Evolutionary conservation across 768 basidiomycete genomes (phyloP), one percentile per base, ranked within the genome.

Genomic region (Phlebiopsis flavidoalba): DNA sequence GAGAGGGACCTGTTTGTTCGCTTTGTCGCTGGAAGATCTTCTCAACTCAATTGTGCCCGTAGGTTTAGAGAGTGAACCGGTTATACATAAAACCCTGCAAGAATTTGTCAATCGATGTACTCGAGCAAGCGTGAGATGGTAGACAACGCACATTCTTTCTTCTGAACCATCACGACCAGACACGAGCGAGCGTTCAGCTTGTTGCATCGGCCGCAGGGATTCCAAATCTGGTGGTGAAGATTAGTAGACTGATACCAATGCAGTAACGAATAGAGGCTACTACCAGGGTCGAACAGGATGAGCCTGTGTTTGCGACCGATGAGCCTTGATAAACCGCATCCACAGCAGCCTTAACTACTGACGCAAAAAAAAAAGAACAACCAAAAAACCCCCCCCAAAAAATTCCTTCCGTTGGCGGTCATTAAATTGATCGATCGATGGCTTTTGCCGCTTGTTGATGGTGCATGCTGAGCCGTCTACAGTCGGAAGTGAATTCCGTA

Each of bases 131-230:
- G 10, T 60, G 12, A 5, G 14, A 33, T 14, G 33, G 17, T 22
- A n/a, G n/a, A n/a, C n/a, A 70, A 31, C 90, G 57, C 69, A 95
- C 96, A 99, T 75, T 97, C 95, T 83, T 98, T 98, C 85, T 97
- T 99, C 73, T 98, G 96, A n/a, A 0, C 96, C 96, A 69, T 99
- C 96, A 76, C 96, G 91, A n/a, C 96, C 96, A 99, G 8, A 99
- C 96, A 71, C 96, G 93, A 48, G 96, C 96, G 5, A 99, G 80
- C n/a, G n/a, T n/a, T n/a, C n/a, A 8, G 96, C 96, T 72, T 99
- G 96, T 71, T 98, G 97, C n/a, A 73, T 99, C 96, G 26, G 95
- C 93, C 10, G 96, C 96, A 24, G 95, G n/a, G 95, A 68, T 98
- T 98, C 95, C 95, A 98, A n/a, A 70, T 98, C 95, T 95, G 61